Evolutionary conservation across 2,329 filamentous ascomycete genomes (phyloP).

Genomic region (Dothideomycetes sp.): DNA sequence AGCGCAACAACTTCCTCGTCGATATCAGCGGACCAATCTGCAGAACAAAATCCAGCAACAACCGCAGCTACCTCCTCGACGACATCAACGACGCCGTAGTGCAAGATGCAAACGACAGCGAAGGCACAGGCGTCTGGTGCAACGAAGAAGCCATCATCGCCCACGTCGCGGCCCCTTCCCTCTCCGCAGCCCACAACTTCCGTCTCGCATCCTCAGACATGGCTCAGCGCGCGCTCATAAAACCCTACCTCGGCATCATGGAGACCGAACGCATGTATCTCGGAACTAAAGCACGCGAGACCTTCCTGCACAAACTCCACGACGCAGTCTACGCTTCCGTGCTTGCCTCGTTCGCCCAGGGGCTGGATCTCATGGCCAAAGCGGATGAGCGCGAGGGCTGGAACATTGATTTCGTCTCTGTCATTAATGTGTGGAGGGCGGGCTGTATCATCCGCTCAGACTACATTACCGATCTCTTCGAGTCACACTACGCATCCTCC

Average conservation of each 20-base stretch:
- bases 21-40: conserved; percentile 5
- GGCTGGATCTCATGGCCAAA: conserved; percentile 43
- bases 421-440: conserved; percentile 43
- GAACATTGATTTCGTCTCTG: conserved; percentile 28
- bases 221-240: conserved; percentile 24
- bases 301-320: conserved; percentile 37
- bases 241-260: conserved; percentile 23
- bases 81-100: conserved; percentile 50
- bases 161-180: conserved; percentile 42
- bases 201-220: conserved; percentile 44
- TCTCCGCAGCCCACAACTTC: conserved; percentile 42
- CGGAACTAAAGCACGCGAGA: conserved; percentile 17
- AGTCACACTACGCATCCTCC: conserved; percentile 15
- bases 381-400: conserved; percentile 42
- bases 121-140: conserved; percentile 47
- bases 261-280: conserved; percentile 19
- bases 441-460: conserved; percentile 51
- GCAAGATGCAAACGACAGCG: conserved; percentile 45
- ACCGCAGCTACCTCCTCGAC: conserved; percentile 35
- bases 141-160: conserved; percentile 40
- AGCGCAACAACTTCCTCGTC: conserved; percentile 7
- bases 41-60: conserved; percentile 7
- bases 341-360: conserved; percentile 44
- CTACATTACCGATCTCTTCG: conserved; percentile 41
- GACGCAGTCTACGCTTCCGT: conserved; percentile 42